phyloP scores from a whole-genome alignment of 768 basidiomycete species.

The Collybiopsis luxurians region DNA sequence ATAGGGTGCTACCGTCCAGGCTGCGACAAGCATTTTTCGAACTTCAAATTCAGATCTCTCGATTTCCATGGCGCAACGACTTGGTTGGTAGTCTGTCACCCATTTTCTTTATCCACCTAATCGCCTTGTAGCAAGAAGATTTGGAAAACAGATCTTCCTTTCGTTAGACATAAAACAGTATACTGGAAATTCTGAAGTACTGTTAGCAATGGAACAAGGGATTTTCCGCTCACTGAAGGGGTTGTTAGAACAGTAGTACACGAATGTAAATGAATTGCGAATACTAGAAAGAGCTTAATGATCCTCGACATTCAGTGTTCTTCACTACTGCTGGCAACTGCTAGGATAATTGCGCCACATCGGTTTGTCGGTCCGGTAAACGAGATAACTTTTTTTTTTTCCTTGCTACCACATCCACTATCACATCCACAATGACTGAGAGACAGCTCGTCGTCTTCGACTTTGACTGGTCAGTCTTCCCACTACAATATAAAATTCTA shows the following conservation, averaged over 20 bases:
- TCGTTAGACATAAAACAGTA: slow-evolving; percentile 58
- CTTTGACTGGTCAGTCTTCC: slow-evolving; percentile 80
- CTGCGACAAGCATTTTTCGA: slow-evolving; percentile 66
- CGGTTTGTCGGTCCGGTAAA: too few species aligned
- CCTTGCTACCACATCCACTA: not conserved
- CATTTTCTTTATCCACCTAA: slow-evolving; percentile 14
- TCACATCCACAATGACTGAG: not conserved
- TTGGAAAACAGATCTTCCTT: slow-evolving; percentile 68
- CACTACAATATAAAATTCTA: not conserved
- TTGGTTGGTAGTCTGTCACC: slow-evolving; percentile 46
- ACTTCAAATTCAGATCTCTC: slow-evolving; percentile 60
- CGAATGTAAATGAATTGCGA: too few species aligned
- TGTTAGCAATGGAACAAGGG: slow-evolving; percentile 60
- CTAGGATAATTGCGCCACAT: not conserved
- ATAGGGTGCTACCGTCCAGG: slow-evolving; percentile 18
- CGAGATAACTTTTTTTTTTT: too few species aligned
- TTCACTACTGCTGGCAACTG: too few species aligned
- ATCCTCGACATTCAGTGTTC: too few species aligned
- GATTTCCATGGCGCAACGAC: slow-evolving; percentile 72
- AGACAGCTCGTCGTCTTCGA: slow-evolving; percentile 89
- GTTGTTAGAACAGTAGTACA: slow-evolving; percentile 20
- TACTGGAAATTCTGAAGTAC: slow-evolving; percentile 44
- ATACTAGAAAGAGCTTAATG: too few species aligned
- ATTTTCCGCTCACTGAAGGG: slow-evolving; percentile 46
- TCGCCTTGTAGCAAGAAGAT: slow-evolving; percentile 51